phyloP scores from a whole-genome alignment of 75 land plant genomes.

The Chamaecyparis obtusa region DNA sequence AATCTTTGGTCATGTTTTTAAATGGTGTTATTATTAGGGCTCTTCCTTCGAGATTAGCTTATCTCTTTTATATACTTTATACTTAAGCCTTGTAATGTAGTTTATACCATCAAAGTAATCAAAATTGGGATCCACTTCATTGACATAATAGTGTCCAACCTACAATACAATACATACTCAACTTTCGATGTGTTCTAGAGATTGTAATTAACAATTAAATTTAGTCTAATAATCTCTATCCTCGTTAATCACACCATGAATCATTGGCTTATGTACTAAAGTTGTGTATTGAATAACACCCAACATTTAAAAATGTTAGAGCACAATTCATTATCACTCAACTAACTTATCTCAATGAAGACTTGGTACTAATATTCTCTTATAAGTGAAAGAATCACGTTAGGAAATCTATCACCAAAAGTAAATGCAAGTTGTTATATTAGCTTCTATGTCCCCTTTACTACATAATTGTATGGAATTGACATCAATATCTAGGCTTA shows the following conservation, averaged over 20 bases:
- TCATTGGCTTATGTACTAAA: not conserved
- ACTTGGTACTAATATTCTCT: too few relatives aligned
- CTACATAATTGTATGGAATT: too few relatives aligned
- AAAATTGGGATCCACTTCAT: conserved; percentile 9
- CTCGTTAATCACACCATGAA: not conserved
- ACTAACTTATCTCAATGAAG: too few relatives aligned
- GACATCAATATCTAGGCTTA: too few relatives aligned
- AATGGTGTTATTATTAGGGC: conserved; percentile 1
- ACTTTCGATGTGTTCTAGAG: not conserved
- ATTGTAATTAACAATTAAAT: too few relatives aligned
- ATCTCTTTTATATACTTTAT: not conserved
- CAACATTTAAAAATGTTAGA: too few relatives aligned
- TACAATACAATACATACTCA: not conserved
- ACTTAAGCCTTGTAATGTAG: not conserved
- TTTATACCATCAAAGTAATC: not conserved
- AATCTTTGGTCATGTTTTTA: not conserved
- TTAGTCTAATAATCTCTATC: not conserved
- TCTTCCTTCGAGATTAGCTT: not conserved
- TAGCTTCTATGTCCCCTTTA: too few relatives aligned
- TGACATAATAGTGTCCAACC: not conserved
- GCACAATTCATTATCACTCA: too few relatives aligned
- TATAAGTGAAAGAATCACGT: too few relatives aligned
- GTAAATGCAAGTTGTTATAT: too few relatives aligned
- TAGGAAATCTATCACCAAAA: too few relatives aligned
- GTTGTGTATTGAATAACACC: too few relatives aligned